Evolutionary conservation across 2,329 filamentous ascomycete genomes (phyloP), one percentile per base, ranked within the genome.

Genomic region (Fusarium newnesense): DNA sequence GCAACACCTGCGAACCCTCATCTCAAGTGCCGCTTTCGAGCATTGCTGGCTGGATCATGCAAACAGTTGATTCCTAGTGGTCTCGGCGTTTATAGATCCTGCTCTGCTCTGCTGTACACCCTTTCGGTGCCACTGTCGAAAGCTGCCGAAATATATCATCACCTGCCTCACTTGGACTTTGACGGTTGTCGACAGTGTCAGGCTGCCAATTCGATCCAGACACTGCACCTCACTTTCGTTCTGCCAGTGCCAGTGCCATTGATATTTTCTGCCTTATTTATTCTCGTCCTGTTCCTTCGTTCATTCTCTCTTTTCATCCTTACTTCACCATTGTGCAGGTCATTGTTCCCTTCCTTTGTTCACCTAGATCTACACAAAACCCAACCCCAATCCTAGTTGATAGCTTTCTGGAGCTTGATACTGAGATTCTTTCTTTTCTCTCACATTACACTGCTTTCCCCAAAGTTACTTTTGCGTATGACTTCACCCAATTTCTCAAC

Each of bases 321-420:
- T 43, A 47, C 47, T 19, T 37, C 49, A 58, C 36, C 21, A 62
- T 61, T 67, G 57, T 60, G 21, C 54, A 21, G 43, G 43, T 37
- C 30, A 62, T 61, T 74, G 67, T 74, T 64, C 32, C 16, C 34
- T 28, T 26, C 28, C 34, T 24, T n/a, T 40, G 52, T 57, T 56
- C 50, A 54, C 24, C 19, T n/a, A 13, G 34, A 44, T 69, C 62
- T 21, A 46, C 15, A 28, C n/a, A 49, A 13, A 36, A 43, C 52
- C 13, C 47, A 13, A 36, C 11, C 13, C n/a, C 43, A 19, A 15
- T 4, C 24, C 12, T 37, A 9, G 47, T 65, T 50, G 57, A 74
- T 54, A 47, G 63, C 67, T 72, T 71, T 60, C 61, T 39, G 19
- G 24, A 64, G 50, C 60, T 65, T 37, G 21, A 64, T 34, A 72